A percentile compares a stretch with the other conserved stretches of the same genome.
Evolutionary conservation across 768 basidiomycete species (phyloP).

Genomic region (Mycena vulgaris): DNA sequence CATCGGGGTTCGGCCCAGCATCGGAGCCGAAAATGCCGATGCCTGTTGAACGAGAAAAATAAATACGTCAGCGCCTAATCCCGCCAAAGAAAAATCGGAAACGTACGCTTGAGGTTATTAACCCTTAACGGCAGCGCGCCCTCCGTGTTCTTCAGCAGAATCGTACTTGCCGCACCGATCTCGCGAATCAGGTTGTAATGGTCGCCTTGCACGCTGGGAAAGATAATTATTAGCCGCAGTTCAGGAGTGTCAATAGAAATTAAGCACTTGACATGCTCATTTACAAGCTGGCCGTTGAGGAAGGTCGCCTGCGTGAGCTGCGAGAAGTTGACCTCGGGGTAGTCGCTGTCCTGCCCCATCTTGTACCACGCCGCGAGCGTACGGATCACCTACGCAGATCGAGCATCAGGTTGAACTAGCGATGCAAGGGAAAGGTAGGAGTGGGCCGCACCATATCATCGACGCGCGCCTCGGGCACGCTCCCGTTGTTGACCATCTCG

Average conservation of each 20-base stretch:
- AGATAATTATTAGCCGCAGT: background rate
- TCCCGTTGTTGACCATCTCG: slow-evolving; percentile 61
- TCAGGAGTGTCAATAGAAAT: no score
- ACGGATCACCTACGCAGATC: slow-evolving; percentile 53
- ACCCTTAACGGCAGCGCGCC: slow-evolving; percentile 57
- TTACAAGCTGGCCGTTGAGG: slow-evolving; percentile 28
- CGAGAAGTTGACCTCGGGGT: slow-evolving; percentile 34
- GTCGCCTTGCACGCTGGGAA: slow-evolving; percentile 35
- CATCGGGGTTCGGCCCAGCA: slow-evolving; percentile 52
- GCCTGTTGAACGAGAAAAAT: slow-evolving; percentile 29
- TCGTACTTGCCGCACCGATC: slow-evolving; percentile 74
- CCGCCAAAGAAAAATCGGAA: background rate
- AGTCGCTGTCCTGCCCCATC: slow-evolving; percentile 42
- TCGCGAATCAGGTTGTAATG: slow-evolving; percentile 65
- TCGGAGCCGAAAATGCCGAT: slow-evolving; percentile 58
- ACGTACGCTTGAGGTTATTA: slow-evolving; percentile 55
- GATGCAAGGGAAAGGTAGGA: background rate
- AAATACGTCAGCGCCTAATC: no score
- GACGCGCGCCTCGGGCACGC: slow-evolving; percentile 61
- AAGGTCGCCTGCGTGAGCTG: slow-evolving; percentile 36
- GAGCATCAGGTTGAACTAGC: no score
- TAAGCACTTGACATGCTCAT: slow-evolving; percentile 36
- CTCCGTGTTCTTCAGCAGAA: slow-evolving; percentile 73
- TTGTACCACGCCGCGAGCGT: slow-evolving; percentile 63
- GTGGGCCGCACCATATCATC: slow-evolving; percentile 63